Evolutionary conservation across 352 stramenopile species (phyloP), one percentile per base, ranked within the genome.

Genomic region (Phytophthora ramorum): DNA sequence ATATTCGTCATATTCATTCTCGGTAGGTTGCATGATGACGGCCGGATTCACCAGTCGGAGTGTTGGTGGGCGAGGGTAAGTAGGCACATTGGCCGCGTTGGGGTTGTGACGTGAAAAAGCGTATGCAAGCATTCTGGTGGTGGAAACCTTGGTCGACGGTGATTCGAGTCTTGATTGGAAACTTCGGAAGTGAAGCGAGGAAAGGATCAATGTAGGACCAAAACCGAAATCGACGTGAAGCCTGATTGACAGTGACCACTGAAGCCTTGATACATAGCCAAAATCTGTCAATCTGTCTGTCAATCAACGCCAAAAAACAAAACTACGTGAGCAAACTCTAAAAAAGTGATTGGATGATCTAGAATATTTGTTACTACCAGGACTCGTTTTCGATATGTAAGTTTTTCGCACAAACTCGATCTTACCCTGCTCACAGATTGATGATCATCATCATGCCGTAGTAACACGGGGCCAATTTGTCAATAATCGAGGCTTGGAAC

Each of bases 121-220:
- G 58, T 57, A 64, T 49, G 51, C 52, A 13, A 76, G 52, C 68
- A 76, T 76, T 5, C 13, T 43, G 53, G 17, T 30, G 34, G 44
- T 17, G 49, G 44, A 6, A 14, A 24, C 13, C 35, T 51, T 22
- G 34, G 0, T 7, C 34, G n/a, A 9, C 19, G 32, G 45, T 32
- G 45, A 38, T 38, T 26, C 43, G 41, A 34, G 35, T 30, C 35
- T 50, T 58, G 28, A 38, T 48, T 40, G n/a, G 51, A 55, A 52
- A 58, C 64, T 41, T 64, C 26, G 37, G 20, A 56, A 66, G 22
- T 72, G 58, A 58, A 61, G 51, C 40, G 30, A 44, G 38, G 47
- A 58, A 66, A 65, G 14, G 26, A 28, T 26, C 16, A 63, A 37
- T 28, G 20, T 22, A 22, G 16, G 6, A n/a, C 4, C 34, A 40